Percentiles rank a stretch among this genome's conserved stretches.
Conservation (phyloP, 176 grass and related monocot species). For the Avena eriantha region DNA sequence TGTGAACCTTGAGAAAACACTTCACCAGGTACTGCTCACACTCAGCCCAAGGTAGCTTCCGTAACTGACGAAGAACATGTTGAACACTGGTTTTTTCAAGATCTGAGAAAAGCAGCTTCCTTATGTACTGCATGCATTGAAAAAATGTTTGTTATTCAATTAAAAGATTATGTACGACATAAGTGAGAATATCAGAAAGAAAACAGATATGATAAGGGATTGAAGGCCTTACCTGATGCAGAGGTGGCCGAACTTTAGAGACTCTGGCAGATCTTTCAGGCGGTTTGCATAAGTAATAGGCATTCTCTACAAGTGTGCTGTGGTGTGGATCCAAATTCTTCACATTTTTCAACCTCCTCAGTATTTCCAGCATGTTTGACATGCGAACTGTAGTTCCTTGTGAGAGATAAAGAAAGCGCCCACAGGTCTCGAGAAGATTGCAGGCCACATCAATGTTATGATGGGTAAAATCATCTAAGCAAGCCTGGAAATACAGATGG, state of each 20-base stretch:
- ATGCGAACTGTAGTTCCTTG: constrained; percentile 87
- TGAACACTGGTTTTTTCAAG: constrained; percentile 74
- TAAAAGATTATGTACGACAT: background rate
- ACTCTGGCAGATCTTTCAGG: constrained; percentile 30
- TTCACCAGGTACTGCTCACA: constrained; percentile 71
- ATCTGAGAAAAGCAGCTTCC: constrained; percentile 77
- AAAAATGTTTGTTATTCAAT: constrained; percentile 44
- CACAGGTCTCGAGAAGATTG: constrained; percentile 97
- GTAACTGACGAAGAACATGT: constrained; percentile 72
- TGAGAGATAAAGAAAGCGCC: constrained; percentile 84
- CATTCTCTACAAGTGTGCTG: constrained; percentile 75
- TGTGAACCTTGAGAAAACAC: constrained; percentile 84
- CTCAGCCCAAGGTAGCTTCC: constrained; percentile 78
- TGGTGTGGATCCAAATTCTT: constrained; percentile 94
- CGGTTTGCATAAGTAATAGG: constrained; percentile 33
- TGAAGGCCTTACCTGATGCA: constrained; percentile 9
- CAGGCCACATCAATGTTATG: constrained; percentile 98
- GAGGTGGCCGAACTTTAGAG: constrained; percentile 30
- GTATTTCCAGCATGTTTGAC: constrained; percentile 91
- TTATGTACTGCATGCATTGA: constrained; percentile 64
- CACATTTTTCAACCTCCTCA: constrained; percentile 92
- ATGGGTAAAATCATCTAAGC: constrained; percentile 94
- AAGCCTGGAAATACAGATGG: constrained; percentile 61
- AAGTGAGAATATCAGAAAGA: background rate
- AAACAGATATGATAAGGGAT: background rate